Evolutionary conservation across 768 basidiomycete species (phyloP), one percentile per base, ranked within the genome.

Genomic region (Pisolithus sp.): DNA sequence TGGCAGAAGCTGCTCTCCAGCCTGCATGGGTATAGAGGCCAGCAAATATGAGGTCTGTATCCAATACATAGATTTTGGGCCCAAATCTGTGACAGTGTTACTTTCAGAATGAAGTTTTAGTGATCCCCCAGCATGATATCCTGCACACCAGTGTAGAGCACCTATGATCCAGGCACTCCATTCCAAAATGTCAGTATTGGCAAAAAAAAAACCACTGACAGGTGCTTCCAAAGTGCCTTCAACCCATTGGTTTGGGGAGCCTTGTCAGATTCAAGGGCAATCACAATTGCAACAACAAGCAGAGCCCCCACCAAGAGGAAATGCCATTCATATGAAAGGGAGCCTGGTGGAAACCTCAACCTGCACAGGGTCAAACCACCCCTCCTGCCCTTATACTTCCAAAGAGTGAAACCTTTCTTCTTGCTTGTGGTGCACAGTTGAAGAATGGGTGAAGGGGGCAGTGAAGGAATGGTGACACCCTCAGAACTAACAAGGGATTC

Each of bases 241-340:
- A 23, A 13, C 31, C 30, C 18, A n/a, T 31, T 4, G 13, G 8
- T 10, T 21, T 18, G 23, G 23, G 57, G 21, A 2, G 59, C 24
- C 34, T 31, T 63, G 15, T 48, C 31, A 3, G 56, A 53, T 49
- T 56, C 66, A 4, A 68, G 46, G 2, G 84, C 85, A 62, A 90
- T 71, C 8, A 85, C 86, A 18, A 87, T 78, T 12, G 85, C 85
- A 5, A 89, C 70, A 12, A 85, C 79, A 24, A 89, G 62, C 28
- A 88, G 76, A 20, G 85, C 84, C 21, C 86, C 82, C n/a, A 81
- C 78, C 28, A 86, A 69, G 62, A 86, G 52, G 5, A 63, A 49
- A 30, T 63, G 58, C 23, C 67, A 60, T 24, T 68, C 68, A 9
- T 55, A 54, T 30, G 56, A 46, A 49, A 70, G 62, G 17, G 62